Conservation (phyloP, 352 stramenopile species). For the Globisporangium perplexum region DNA sequence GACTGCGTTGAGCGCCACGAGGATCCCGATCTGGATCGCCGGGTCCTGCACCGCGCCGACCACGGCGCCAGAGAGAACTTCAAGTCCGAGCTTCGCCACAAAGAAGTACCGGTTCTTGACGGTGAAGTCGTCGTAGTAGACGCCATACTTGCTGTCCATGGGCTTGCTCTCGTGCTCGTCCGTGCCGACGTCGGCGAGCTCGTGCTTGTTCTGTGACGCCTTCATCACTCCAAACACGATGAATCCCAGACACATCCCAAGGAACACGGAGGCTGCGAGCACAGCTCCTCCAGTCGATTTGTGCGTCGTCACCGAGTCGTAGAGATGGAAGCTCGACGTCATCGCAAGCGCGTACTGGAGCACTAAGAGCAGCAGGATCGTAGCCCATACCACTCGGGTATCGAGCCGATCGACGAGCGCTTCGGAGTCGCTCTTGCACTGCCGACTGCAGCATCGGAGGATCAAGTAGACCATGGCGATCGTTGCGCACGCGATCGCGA, state of each 20-base stretch:
- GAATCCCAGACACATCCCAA: slow-evolving; percentile 23
- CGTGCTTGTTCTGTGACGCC: slow-evolving; percentile 26
- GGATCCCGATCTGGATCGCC: slow-evolving; percentile 32
- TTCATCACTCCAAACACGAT: slow-evolving; percentile 36
- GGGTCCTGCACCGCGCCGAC: slow-evolving; percentile 25
- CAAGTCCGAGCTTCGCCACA: slow-evolving; percentile 35
- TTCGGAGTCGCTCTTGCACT: slow-evolving; percentile 16
- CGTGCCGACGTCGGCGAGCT: slow-evolving; percentile 33
- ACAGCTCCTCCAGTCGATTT: slow-evolving; percentile 15
- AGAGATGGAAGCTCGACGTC: slow-evolving; percentile 45
- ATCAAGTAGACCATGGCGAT: slow-evolving; percentile 27
- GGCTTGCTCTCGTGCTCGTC: slow-evolving; percentile 29
- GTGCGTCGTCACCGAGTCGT: slow-evolving; percentile 16
- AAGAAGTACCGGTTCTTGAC: slow-evolving; percentile 49
- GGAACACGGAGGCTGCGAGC: slow-evolving; percentile 27
- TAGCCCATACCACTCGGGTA: slow-evolving; percentile 34
- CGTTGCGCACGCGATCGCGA: slow-evolving; percentile 18
- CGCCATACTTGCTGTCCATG: slow-evolving; percentile 39
- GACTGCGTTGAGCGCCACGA: slow-evolving; percentile 31
- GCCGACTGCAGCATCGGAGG: slow-evolving; percentile 18
- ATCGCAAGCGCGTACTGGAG: slow-evolving; percentile 43
- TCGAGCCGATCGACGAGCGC: slow-evolving; percentile 20
- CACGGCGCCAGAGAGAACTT: slow-evolving; percentile 32
- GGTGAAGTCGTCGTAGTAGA: slow-evolving; percentile 45
- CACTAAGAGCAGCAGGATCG: slow-evolving; percentile 31